Percentiles rank a stretch among this genome's conserved stretches.
Evolutionary conservation across 805 yeast genomes (phyloP).

Genomic region (Kodamaea laetipori): DNA sequence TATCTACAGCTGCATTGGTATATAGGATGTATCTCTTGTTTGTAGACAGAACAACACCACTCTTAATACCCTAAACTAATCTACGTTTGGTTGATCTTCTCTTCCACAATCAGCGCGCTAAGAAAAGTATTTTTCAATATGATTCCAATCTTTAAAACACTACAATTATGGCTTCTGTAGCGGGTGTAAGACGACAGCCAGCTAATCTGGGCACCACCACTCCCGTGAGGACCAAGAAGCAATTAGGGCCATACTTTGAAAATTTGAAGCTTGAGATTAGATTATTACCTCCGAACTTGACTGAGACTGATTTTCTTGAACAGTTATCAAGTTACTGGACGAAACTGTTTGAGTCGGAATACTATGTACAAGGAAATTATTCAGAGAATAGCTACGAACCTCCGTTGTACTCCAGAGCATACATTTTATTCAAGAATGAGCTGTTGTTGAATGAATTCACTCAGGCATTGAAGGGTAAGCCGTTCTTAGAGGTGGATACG

Average conservation of each 20-base stretch:
- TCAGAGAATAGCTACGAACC: constrained; percentile 21
- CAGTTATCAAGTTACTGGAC: constrained; percentile 20
- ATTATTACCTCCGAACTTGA: constrained; percentile 28
- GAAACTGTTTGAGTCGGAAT: constrained; percentile 7
- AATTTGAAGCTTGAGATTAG: constrained; percentile 19
- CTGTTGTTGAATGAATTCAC: constrained; percentile 14
- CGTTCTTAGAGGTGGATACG: constrained; percentile 28
- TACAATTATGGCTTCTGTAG: background rate
- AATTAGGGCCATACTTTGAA: background rate
- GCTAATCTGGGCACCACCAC: background rate
- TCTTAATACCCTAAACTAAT: no score
- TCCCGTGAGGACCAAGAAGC: background rate
- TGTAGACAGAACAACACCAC: no score
- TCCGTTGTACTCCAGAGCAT: constrained; percentile 23
- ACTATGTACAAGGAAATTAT: constrained; percentile 22
- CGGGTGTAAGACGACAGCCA: constrained; percentile 3
- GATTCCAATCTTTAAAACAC: background rate
- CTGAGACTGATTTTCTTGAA: constrained; percentile 20
- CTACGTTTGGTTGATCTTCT: no score
- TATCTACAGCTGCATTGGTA: no score
- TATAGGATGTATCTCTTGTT: constrained; percentile 1
- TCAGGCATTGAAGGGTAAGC: constrained; percentile 17
- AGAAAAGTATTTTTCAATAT: background rate
- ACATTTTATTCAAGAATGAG: constrained; percentile 17
- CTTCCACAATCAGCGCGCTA: no score